Evolutionary conservation across 2,329 filamentous ascomycete genomes (phyloP).

Genomic region (Calonectria naviculata): DNA sequence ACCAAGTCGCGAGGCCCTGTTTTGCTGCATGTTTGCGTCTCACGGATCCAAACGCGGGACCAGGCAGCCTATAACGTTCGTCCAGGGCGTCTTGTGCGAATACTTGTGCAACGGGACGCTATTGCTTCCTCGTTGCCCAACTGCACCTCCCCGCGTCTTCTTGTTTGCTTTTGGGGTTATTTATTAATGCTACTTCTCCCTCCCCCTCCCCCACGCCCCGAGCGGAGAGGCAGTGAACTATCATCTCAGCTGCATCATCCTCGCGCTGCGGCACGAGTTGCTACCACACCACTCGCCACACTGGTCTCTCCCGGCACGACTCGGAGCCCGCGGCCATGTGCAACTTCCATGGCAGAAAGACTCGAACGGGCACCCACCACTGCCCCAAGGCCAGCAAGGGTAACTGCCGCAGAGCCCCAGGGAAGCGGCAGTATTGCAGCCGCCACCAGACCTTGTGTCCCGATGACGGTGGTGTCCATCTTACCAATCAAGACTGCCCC

Average conservation of each 20-base stretch:
- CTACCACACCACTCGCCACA: background rate
- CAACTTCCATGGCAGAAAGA: slow-evolving; percentile 4
- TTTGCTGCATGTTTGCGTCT: background rate
- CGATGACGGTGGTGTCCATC: background rate
- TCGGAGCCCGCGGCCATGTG: background rate
- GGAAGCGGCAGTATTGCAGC: slow-evolving; percentile 1
- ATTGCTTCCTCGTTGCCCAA: background rate
- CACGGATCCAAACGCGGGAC: background rate
- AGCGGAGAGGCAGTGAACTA: background rate
- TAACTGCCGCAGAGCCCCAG: slow-evolving; percentile 2
- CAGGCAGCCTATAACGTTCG: background rate
- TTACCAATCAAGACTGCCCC: background rate
- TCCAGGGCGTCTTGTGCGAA: background rate
- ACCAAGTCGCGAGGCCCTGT: background rate
- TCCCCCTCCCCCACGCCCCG: background rate
- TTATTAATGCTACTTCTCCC: background rate
- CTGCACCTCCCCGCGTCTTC: background rate
- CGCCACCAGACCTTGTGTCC: slow-evolving; percentile 2
- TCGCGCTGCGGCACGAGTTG: background rate
- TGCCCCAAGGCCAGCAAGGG: slow-evolving; percentile 9
- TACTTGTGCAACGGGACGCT: background rate
- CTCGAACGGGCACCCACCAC: background rate
- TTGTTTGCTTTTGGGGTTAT: background rate
- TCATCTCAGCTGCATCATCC: background rate
- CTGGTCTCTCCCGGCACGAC: background rate